A percentile compares a stretch with the other conserved stretches of the same genome.
These are phyloP conservation scores for Yamagishiella unicocca DNA, from an alignment of 139 green algal genomes.

Conservation along the genomic window DNA sequence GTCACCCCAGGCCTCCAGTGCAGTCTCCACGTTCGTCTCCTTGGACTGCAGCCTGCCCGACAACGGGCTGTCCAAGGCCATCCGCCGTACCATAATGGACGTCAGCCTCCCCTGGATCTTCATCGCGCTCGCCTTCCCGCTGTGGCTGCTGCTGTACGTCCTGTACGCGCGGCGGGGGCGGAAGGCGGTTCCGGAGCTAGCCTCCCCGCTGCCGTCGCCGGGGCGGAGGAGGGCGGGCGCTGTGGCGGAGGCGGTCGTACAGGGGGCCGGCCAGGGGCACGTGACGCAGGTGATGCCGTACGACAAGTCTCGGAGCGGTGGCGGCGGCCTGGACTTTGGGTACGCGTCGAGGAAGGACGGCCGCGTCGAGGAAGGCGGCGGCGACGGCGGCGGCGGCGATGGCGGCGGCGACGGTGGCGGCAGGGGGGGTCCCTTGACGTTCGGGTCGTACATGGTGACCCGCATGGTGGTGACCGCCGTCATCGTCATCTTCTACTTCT, in stretches of 20 bases:
- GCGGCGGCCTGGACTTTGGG: not conserved
- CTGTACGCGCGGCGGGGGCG: not conserved
- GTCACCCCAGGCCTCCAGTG: slow-evolving; percentile 21
- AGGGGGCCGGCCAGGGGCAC: too few relatives aligned
- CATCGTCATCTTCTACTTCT: slow-evolving; percentile 34
- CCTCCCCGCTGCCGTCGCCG: not conserved
- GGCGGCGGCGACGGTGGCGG: not conserved
- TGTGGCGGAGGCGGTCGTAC: not conserved
- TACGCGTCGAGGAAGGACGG: too few relatives aligned
- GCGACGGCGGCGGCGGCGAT: not conserved
- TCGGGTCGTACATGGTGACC: not conserved
- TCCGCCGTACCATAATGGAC: slow-evolving; percentile 16
- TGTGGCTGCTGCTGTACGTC: slow-evolving; percentile 20
- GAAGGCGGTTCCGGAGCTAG: not conserved
- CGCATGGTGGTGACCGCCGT: slow-evolving; percentile 27
- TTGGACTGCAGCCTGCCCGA: slow-evolving; percentile 42
- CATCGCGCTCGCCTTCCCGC: not conserved
- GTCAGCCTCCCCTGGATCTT: slow-evolving; percentile 19
- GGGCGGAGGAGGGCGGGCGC: not conserved
- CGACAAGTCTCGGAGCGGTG: too few relatives aligned
- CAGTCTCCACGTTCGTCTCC: slow-evolving; percentile 34
- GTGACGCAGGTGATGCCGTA: too few relatives aligned
- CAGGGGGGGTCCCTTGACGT: not conserved
- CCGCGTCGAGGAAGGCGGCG: too few relatives aligned
- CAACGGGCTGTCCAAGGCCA: slow-evolving; percentile 25